phyloP scores from a whole-genome alignment of 345 rosid species.

The Eucalyptus polyanthemos region DNA sequence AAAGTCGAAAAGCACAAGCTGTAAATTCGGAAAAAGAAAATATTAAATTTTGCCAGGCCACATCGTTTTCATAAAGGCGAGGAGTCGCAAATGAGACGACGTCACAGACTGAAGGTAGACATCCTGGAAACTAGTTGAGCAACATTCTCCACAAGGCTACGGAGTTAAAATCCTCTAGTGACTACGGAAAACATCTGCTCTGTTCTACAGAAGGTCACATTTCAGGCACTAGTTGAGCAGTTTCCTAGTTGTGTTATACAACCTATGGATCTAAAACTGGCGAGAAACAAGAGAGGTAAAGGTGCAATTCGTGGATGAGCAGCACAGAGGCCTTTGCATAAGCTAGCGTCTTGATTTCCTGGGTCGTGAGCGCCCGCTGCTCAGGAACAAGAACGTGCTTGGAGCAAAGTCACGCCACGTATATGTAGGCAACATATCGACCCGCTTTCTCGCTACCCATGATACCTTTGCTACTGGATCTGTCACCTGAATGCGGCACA shows the following conservation, averaged over 20 bases:
- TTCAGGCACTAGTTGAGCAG: not conserved
- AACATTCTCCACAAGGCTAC: not conserved
- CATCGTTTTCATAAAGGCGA: not conserved
- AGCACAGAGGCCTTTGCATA: not conserved
- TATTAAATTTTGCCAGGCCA: not conserved
- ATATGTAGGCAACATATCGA: slow-evolving; percentile 8
- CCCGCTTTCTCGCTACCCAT: slow-evolving; percentile 10
- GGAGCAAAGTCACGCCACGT: not conserved
- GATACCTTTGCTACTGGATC: slow-evolving; percentile 12
- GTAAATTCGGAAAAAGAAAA: not conserved
- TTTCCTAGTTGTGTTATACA: not conserved
- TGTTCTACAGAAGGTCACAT: not conserved
- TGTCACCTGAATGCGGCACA: slow-evolving; percentile 3
- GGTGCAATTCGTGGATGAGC: not conserved
- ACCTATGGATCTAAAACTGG: not conserved
- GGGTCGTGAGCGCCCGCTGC: slow-evolving; percentile 23
- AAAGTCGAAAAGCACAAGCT: not conserved
- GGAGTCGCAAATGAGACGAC: not conserved
- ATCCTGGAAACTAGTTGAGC: not conserved
- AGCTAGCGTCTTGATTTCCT: slow-evolving; percentile 28
- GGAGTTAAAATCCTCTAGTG: not conserved
- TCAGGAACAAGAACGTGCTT: slow-evolving; percentile 31
- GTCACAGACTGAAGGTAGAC: not conserved
- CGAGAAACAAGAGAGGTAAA: not conserved
- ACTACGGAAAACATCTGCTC: not conserved